Base-by-base conservation (phyloP, 495 filamentous ascomycete species). In the Xylaria palmicola region DNA sequence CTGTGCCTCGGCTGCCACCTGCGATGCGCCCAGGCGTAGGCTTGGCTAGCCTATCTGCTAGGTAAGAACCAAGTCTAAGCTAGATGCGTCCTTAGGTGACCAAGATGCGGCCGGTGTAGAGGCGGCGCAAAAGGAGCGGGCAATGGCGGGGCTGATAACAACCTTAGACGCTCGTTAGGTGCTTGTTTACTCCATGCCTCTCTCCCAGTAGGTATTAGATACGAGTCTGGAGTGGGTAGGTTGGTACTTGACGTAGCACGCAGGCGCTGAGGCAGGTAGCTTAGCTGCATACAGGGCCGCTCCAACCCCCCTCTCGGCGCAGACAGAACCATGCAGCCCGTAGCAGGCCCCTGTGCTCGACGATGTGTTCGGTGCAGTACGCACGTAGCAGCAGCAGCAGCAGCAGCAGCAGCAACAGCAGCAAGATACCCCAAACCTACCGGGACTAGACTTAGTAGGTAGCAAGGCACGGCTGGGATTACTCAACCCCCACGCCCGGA, bases 141-240 rank as follows among this genome's bases (percentile, higher is more conserved):
- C 27, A 24, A 53, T 37, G 50, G 50, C 50, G 50, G 50, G 50
- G 50, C 32, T 37, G 50, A 51, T 51, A 51, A 51, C 48, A 29
- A 29, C n/a, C n/a, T n/a, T n/a, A 34, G 48, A 22, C 47, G 6
- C 32, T 19, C 4, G 17, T 34, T 17, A 17, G 7, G 7, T 20
- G 17, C 27, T n/a, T 15, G 15, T 29, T 27, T 27, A 19, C 27
- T n/a, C n/a, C n/a, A n/a, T n/a, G n/a, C n/a, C n/a, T n/a, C n/a
- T n/a, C n/a, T n/a, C n/a, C n/a, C n/a, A n/a, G n/a, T n/a, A n/a
- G n/a, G n/a, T n/a, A n/a, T n/a, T n/a, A n/a, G n/a, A n/a, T n/a
- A n/a, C n/a, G n/a, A n/a, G n/a, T n/a, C n/a, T n/a, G n/a, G n/a
- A n/a, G n/a, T n/a, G n/a, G n/a, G n/a, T n/a, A n/a, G n/a, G n/a